These are phyloP conservation scores for Pseudofabraea citricarpa DNA, from an alignment of 2,329 filamentous ascomycete genomes.

Conservation along the genomic window DNA sequence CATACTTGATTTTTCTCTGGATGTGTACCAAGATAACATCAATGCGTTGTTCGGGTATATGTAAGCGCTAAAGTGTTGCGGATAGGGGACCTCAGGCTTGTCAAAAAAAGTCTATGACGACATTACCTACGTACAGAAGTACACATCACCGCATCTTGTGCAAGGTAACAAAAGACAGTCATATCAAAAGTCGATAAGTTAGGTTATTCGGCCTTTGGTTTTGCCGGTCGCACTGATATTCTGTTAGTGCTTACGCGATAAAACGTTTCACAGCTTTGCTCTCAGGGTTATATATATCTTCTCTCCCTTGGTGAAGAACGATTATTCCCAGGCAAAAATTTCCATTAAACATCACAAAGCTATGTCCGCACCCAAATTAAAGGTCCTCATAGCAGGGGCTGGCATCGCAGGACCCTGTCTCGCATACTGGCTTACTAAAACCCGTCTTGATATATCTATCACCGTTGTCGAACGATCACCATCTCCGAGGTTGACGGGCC, in stretches of 20 bases:
- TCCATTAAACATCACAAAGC: neutral
- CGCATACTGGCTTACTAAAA: conserved; percentile 42
- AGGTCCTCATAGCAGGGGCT: conserved; percentile 29
- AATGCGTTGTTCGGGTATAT: too few relatives aligned
- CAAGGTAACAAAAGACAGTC: too few relatives aligned
- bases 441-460: conserved; percentile 26
- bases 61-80: too few relatives aligned
- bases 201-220: too few relatives aligned
- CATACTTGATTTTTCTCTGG: too few relatives aligned
- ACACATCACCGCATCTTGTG: too few relatives aligned
- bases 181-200: too few relatives aligned
- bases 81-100: too few relatives aligned
- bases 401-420: conserved; percentile 35
- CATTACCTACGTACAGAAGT: too few relatives aligned
- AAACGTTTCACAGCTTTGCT: neutral
- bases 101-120: too few relatives aligned
- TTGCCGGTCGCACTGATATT: too few relatives aligned
- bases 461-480: conserved; percentile 35
- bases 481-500: conserved; percentile 38
- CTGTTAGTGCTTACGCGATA: neutral
- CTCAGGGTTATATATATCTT: neutral
- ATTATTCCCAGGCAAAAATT: neutral
- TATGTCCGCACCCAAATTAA: conserved; percentile 12
- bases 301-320: neutral
- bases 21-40: too few relatives aligned